Percentiles rank a stretch among this genome's conserved stretches.
These are phyloP conservation scores for Agaricus blazei DNA, from an alignment of 768 basidiomycete genomes.

Conservation along the genomic window DNA sequence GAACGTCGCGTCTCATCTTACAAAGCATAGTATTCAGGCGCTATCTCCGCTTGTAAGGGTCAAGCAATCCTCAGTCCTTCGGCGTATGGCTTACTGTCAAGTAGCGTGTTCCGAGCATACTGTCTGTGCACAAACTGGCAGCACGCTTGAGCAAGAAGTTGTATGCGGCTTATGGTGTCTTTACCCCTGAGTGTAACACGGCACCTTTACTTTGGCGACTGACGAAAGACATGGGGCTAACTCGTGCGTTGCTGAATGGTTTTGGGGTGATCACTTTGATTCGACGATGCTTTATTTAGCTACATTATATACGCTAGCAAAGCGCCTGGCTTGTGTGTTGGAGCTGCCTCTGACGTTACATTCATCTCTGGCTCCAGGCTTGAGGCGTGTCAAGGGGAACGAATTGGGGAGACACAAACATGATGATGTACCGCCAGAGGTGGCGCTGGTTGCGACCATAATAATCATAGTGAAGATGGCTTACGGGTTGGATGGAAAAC, in stretches of 20 bases:
- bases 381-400: slow-evolving; percentile 26
- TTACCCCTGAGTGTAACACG: slow-evolving; percentile 70
- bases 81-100: slow-evolving; percentile 5
- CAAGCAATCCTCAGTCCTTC: slow-evolving; percentile 2
- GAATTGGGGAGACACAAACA: slow-evolving; percentile 45
- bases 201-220: slow-evolving; percentile 77
- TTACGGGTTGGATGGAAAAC: slow-evolving; percentile 74
- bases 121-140: slow-evolving; percentile 52
- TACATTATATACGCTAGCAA: slow-evolving; percentile 58
- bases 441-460: slow-evolving; percentile 51
- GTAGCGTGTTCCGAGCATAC: slow-evolving; percentile 62
- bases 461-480: slow-evolving; percentile 78
- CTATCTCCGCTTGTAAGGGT: slow-evolving; percentile 65
- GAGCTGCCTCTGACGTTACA: slow-evolving; percentile 60
- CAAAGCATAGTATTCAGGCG: slow-evolving; percentile 60
- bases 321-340: slow-evolving; percentile 49
- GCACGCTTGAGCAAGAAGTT: slow-evolving; percentile 60
- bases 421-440: slow-evolving; percentile 68
- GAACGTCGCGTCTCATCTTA: slow-evolving; percentile 63
- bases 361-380: slow-evolving; percentile 41
- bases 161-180: slow-evolving; percentile 47
- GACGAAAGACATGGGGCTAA: slow-evolving; percentile 60
- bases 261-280: slow-evolving; percentile 3
- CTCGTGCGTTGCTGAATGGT: slow-evolving; percentile 50
- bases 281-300: slow-evolving; percentile 33